Conservation (phyloP, 2,329 filamentous ascomycete species). For the Diaporthe amygdali region DNA sequence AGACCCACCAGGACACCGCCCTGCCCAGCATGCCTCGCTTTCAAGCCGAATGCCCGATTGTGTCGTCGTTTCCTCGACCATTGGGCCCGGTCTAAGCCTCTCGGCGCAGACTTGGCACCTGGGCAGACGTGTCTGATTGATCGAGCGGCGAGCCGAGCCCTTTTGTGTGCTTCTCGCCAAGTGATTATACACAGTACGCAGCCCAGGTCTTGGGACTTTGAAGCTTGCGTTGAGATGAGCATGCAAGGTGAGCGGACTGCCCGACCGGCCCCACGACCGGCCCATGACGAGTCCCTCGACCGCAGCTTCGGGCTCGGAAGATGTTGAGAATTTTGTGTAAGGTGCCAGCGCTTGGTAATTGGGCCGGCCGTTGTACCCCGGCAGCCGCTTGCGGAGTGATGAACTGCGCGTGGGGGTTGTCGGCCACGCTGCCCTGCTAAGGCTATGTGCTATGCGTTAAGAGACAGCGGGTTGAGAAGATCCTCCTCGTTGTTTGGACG, state of each 20-base stretch:
- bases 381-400: neutral
- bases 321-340: neutral
- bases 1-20: conserved; percentile 10
- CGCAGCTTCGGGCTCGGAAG: neutral
- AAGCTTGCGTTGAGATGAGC: conserved; percentile 9
- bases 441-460: neutral
- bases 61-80: neutral
- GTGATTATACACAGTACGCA: neutral
- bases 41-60: conserved; percentile 1
- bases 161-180: conserved; percentile 9
- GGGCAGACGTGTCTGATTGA: conserved; percentile 19
- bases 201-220: neutral
- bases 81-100: conserved; percentile 5
- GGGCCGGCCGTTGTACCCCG: neutral
- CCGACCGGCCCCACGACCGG: neutral
- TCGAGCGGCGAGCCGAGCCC: neutral
- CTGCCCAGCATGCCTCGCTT: neutral
- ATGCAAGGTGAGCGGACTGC: neutral
- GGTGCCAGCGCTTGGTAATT: neutral
- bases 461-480: neutral
- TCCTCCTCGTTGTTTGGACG: neutral
- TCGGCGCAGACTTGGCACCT: conserved; percentile 23
- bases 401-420: conserved; percentile 20
- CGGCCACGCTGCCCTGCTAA: neutral
- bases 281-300: neutral